Evolutionary conservation across 768 basidiomycete genomes (phyloP).

Genomic region (Lepiota brunneoincarnata): DNA sequence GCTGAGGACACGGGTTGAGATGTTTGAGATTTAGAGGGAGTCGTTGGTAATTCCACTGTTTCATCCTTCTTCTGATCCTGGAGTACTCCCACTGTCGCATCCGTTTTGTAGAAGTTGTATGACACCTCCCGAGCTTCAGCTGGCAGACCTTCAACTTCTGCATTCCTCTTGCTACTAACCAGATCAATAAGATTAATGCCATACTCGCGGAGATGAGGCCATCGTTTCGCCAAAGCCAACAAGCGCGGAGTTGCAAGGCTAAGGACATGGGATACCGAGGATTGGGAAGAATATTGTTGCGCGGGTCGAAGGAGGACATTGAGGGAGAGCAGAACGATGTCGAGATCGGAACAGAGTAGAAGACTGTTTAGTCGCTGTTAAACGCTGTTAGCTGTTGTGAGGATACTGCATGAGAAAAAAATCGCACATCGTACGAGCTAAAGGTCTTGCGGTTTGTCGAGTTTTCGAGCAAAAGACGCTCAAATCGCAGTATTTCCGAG

Average conservation of each 20-base stretch:
- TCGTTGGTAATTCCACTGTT: conserved; percentile 38
- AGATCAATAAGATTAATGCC: conserved; percentile 76
- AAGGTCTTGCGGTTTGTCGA: conserved; percentile 97
- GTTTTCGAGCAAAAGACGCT: conserved; percentile 90
- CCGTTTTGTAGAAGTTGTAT: conserved; percentile 78
- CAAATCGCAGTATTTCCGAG: conserved; percentile 83
- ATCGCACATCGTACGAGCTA: conserved; percentile 91
- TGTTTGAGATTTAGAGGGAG: conserved; percentile 43
- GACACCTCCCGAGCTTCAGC: conserved; percentile 74
- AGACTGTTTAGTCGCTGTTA: conserved; percentile 85
- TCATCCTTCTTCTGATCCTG: conserved; percentile 43
- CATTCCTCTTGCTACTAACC: conserved; percentile 49
- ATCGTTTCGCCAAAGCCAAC: conserved; percentile 79
- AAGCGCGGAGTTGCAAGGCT: conserved; percentile 80
- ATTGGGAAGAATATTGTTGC: conserved; percentile 91
- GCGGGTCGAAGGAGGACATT: conserved; percentile 88
- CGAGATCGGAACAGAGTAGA: conserved; percentile 84
- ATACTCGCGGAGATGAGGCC: conserved; percentile 80
- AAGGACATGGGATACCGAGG: conserved; percentile 79
- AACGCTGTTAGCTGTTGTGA: conserved; percentile 10
- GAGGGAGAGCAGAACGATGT: conserved; percentile 79
- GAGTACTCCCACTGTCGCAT: conserved; percentile 33
- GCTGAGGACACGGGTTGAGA: conserved; percentile 30
- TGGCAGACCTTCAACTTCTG: conserved; percentile 62
- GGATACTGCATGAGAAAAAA: conserved; percentile 9